Conservation (phyloP, 371 early-diverging fungal genomes). For the Mucor velutinosus region DNA sequence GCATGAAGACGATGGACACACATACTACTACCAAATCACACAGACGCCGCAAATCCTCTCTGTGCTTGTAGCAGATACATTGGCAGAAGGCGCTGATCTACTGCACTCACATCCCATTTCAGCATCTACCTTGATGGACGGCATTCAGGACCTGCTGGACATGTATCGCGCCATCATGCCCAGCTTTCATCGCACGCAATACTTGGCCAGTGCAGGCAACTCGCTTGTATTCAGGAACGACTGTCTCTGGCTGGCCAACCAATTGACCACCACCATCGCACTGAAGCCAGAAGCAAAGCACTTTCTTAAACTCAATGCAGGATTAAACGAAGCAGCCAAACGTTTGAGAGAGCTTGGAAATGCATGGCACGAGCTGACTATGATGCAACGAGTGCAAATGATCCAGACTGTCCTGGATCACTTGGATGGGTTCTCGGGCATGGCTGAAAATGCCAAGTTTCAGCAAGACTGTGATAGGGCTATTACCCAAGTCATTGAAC, state of each 20-base stretch:
- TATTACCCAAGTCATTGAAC: slow-evolving; percentile 53
- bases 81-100: slow-evolving; percentile 37
- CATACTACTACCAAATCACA: slow-evolving; percentile 34
- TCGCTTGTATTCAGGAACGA: slow-evolving; percentile 72
- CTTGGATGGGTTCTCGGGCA: slow-evolving; percentile 57
- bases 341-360: slow-evolving; percentile 27
- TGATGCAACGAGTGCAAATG: slow-evolving; percentile 34
- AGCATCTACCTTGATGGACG: slow-evolving; percentile 29
- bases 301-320: background rate
- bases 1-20: slow-evolving; percentile 11
- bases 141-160: slow-evolving; percentile 47
- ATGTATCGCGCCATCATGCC: slow-evolving; percentile 61
- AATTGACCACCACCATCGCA: slow-evolving; percentile 10
- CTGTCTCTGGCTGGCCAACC: slow-evolving; percentile 66
- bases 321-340: slow-evolving; percentile 9
- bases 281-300: slow-evolving; percentile 3
- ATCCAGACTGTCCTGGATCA: slow-evolving; percentile 27
- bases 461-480: slow-evolving; percentile 49
- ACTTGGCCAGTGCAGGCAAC: slow-evolving; percentile 52
- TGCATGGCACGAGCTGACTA: slow-evolving; percentile 37
- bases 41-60: slow-evolving; percentile 44
- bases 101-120: slow-evolving; percentile 38
- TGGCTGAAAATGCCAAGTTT: slow-evolving; percentile 43
- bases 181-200: slow-evolving; percentile 38
- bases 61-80: slow-evolving; percentile 34